A percentile compares a stretch with the other conserved stretches of the same genome.
These are phyloP conservation scores for Syzygium aromaticum DNA, from an alignment of 345 rosid genomes.

Conservation along the genomic window DNA sequence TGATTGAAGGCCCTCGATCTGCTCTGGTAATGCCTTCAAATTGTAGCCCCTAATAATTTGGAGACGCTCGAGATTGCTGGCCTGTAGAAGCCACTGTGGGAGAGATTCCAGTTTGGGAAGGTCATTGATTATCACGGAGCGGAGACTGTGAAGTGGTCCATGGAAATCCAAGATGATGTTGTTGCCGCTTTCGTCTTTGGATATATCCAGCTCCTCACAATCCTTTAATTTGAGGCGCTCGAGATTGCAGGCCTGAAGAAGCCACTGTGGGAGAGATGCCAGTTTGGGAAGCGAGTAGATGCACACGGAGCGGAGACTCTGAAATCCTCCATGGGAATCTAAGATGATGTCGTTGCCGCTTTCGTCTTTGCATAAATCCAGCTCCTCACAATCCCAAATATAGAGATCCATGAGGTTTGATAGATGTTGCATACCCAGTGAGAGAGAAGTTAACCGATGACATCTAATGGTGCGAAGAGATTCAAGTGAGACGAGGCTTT, in stretches of 20 bases:
- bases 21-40: too few species aligned
- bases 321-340: background rate
- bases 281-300: constrained; percentile 7
- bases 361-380: background rate
- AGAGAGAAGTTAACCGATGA: background rate
- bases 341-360: background rate
- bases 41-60: rapidly evolving
- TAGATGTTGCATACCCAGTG: background rate
- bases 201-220: too few species aligned
- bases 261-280: constrained; percentile 9
- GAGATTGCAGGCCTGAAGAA: background rate
- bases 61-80: too few species aligned
- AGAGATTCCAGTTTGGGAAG: too few species aligned
- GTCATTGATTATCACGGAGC: rapidly evolving
- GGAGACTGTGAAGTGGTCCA: too few species aligned
- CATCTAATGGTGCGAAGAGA: background rate
- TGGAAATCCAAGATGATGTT: too few species aligned
- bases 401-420: background rate
- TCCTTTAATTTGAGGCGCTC: background rate
- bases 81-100: too few species aligned
- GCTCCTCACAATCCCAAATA: background rate
- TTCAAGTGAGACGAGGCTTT: background rate
- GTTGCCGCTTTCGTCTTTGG: too few species aligned
- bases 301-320: constrained; percentile 7
- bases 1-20: too few species aligned